Base-by-base conservation (phyloP, 1,284 basidiomycete genomes). In the Takashimella koratensis region DNA sequence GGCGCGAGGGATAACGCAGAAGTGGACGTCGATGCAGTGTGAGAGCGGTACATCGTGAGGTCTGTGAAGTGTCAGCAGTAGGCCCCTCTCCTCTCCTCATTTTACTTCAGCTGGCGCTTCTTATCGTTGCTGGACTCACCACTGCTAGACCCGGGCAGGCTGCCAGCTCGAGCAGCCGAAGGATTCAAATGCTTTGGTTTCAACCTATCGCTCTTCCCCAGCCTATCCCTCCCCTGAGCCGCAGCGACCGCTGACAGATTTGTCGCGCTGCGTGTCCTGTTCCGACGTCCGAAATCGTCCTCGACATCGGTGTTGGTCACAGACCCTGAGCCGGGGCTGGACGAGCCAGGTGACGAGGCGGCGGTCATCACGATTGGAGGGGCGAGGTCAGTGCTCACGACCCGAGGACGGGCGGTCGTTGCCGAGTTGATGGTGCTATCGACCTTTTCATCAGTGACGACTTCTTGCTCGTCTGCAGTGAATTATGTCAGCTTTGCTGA, bases 1-100 rank as follows among this genome's bases (percentile, higher is more conserved):
- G 90, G 90, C 1, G 75, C 74, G 24, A 76, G 64, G 3, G 69
- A 69, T 1, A 64, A 51, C 13, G 65, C 63, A 22, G 58, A 51
- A 13, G 63, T 56, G 2, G 63, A 64, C 2, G 55, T 40, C 2
- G 70, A 70, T 8, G 51, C 58, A 1, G 59, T 48, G 20, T 67
- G 66, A 24, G 57, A 43, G 10, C 63, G 52, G 19, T 54, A 24
- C 6, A 53, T 12, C 23, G 42, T 21, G 10, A 52, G 47, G 16
- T 51, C 55, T 60, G 25, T 16, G n/a, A n/a, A n/a, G n/a, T n/a
- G n/a, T n/a, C n/a, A n/a, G n/a, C n/a, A n/a, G n/a, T n/a, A n/a
- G n/a, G n/a, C n/a, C n/a, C n/a, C n/a, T n/a, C n/a, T n/a, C n/a
- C n/a, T n/a, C n/a, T n/a, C n/a, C n/a, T n/a, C n/a, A n/a, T n/a